These are phyloP conservation scores for Yarrowia divulgata DNA, from an alignment of 805 yeast species.

Conservation along the genomic window DNA sequence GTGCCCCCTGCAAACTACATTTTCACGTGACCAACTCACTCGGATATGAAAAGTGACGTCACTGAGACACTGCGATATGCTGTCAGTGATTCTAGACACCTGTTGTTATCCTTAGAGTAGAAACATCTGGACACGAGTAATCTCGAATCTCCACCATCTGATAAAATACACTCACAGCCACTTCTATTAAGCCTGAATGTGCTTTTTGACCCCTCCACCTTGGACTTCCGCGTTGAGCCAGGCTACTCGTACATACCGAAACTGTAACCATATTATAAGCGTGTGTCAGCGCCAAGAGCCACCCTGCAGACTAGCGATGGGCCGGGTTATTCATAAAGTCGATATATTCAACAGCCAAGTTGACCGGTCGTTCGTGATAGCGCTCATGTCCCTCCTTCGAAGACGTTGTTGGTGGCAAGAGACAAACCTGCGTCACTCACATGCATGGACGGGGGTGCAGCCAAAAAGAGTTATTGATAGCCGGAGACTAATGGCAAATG, in stretches of 20 bases:
- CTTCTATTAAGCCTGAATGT: neutral
- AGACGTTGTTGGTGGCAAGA: neutral
- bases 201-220: neutral
- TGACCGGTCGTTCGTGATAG: neutral
- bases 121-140: neutral
- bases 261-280: conserved; percentile 6
- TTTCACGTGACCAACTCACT: neutral
- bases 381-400: neutral
- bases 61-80: neutral
- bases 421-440: neutral
- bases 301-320: conserved; percentile 1
- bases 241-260: neutral
- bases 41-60: neutral
- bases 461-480: neutral
- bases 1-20: neutral
- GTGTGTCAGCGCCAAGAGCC: conserved; percentile 4
- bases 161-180: neutral
- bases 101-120: no score
- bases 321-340: neutral
- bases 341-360: neutral
- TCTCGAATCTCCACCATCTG: neutral
- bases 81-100: no score
- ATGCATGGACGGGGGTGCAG: neutral
- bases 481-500: conserved; percentile 12
- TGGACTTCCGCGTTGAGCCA: conserved; percentile 3